A percentile compares a stretch with the other conserved stretches of the same genome.
These are phyloP conservation scores for Sarcocystis neurona DNA, from an alignment of 169 alveolate genomes.

Conservation along the genomic window DNA sequence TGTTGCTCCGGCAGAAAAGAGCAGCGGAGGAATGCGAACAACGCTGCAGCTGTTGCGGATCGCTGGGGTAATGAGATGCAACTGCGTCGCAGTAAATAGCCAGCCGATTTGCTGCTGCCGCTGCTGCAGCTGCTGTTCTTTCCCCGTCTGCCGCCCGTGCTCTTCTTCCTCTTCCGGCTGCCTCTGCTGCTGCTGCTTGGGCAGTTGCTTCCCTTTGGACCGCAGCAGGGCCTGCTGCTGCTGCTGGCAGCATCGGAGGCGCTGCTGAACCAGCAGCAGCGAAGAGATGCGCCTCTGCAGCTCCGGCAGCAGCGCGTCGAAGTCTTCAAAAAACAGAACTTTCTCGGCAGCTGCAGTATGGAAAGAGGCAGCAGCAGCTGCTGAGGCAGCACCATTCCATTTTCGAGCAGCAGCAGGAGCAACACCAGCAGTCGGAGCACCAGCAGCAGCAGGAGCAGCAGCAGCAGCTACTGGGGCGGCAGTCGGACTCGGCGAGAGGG, in stretches of 20 bases:
- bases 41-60: slow-evolving; percentile 13
- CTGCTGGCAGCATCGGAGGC: too few species aligned
- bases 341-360: not conserved
- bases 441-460: not conserved
- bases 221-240: too few species aligned
- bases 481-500: not conserved
- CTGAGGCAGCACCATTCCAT: too few species aligned
- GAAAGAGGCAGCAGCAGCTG: not conserved
- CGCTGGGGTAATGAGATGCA: not conserved
- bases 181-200: too few species aligned
- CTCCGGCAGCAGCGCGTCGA: not conserved
- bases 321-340: not conserved
- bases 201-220: too few species aligned
- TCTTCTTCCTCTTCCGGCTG: too few species aligned
- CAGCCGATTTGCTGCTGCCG: not conserved
- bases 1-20: too few species aligned
- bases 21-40: slow-evolving; percentile 9
- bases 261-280: not conserved
- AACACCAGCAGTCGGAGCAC: not conserved
- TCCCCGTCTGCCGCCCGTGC: too few species aligned
- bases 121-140: not conserved
- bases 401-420: not conserved
- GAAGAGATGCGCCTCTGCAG: slow-evolving; percentile 37
- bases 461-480: too few species aligned
- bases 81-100: slow-evolving; percentile 8